Conservation (phyloP, 257 asterid genomes). For the Nicotiana tomentosiformis region DNA sequence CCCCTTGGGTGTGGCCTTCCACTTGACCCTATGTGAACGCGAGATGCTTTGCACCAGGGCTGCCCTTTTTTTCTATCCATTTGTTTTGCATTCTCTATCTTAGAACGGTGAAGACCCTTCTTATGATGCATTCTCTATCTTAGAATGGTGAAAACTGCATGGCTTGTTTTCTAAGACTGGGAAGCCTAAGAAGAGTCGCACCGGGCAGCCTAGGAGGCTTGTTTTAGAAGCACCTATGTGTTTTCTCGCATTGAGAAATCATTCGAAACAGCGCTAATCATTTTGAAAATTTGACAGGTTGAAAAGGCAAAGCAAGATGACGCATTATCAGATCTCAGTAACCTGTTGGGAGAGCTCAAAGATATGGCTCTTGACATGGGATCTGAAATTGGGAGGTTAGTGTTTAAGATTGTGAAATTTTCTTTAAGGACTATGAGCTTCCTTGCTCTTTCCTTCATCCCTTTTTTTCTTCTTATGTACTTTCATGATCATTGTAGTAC, state of each 20-base stretch:
- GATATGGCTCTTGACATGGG: conserved; percentile 84
- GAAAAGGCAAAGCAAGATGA: conserved; percentile 73
- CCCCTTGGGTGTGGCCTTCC: too few relatives aligned
- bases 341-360: conserved; percentile 66
- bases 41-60: too few relatives aligned
- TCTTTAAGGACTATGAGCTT: background rate
- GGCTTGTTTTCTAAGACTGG: too few relatives aligned
- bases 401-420: background rate
- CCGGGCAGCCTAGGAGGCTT: too few relatives aligned
- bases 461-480: background rate
- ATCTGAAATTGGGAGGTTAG: conserved; percentile 65
- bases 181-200: too few relatives aligned
- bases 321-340: conserved; percentile 53
- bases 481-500: background rate
- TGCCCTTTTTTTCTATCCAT: background rate
- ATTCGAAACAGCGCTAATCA: background rate
- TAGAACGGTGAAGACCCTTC: too few relatives aligned
- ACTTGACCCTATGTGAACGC: too few relatives aligned
- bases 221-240: too few relatives aligned
- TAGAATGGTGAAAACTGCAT: background rate
- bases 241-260: background rate
- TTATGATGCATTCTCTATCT: background rate
- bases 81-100: background rate
- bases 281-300: conserved; percentile 32
- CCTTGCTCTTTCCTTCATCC: background rate